Evolutionary conservation across 805 yeast genomes (phyloP).

Genomic region (Candida tallmaniae): DNA sequence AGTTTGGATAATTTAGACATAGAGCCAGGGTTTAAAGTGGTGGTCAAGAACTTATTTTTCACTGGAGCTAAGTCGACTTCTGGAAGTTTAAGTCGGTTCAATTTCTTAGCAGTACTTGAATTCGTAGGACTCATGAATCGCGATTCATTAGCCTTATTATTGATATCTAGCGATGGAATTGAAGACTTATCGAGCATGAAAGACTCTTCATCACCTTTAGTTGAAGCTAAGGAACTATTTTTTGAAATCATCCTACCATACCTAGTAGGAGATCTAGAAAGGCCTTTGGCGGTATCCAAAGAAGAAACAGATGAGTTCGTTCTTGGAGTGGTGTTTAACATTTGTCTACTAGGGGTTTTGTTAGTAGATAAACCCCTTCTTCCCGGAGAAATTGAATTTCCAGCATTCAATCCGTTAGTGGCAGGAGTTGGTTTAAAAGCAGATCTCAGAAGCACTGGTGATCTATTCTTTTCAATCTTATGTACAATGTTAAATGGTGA

Average conservation of each 20-base stretch:
- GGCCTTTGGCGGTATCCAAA: conserved; percentile 3
- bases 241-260: conserved; percentile 5
- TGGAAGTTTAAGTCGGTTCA: conserved; percentile 2
- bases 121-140: conserved; percentile 27
- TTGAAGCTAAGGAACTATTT: conserved; percentile 11
- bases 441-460: neutral
- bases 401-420: neutral
- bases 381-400: conserved; percentile 4
- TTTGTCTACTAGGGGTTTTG: conserved; percentile 6
- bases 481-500: neutral
- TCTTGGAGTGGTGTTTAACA: neutral
- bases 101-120: conserved; percentile 25
- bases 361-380: conserved; percentile 3
- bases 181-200: conserved; percentile 3
- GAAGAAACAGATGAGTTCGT: conserved; percentile 3
- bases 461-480: no score
- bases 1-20: conserved; percentile 17
- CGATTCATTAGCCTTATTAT: conserved; percentile 2
- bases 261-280: conserved; percentile 12
- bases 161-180: neutral
- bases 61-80: conserved; percentile 8
- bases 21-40: conserved; percentile 30
- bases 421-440: neutral
- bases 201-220: conserved; percentile 5
- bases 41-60: conserved; percentile 32